Evolutionary conservation across 2,329 filamentous ascomycete species (phyloP).

Genomic region (Clarireedia paspali): DNA sequence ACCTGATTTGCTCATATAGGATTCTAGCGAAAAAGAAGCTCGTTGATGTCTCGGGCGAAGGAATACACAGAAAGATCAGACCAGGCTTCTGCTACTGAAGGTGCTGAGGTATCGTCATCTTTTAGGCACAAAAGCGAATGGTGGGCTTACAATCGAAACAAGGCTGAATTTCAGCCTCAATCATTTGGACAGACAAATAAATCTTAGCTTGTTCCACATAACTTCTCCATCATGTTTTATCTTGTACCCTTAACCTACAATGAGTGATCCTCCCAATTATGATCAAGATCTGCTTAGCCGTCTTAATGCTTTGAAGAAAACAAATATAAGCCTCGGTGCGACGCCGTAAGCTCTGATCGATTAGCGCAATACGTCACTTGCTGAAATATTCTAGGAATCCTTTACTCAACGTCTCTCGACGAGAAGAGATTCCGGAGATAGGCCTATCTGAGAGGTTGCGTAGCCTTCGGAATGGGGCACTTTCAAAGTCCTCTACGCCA

Average conservation of each 20-base stretch:
- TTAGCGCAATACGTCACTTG: slow-evolving; percentile 10
- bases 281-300: slow-evolving; percentile 26
- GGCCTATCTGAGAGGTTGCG: slow-evolving; percentile 24
- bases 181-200: neutral
- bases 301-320: slow-evolving; percentile 28
- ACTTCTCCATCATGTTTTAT: slow-evolving; percentile 2
- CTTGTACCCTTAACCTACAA: slow-evolving; percentile 10
- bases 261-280: slow-evolving; percentile 24
- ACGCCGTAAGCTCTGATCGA: slow-evolving; percentile 17
- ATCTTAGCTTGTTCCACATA: neutral
- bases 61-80: no score
- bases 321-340: slow-evolving; percentile 21
- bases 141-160: neutral
- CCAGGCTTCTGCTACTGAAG: no score
- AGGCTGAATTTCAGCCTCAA: slow-evolving; percentile 16
- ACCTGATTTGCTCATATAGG: neutral
- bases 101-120: no score
- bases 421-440: slow-evolving; percentile 19
- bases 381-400: slow-evolving; percentile 15
- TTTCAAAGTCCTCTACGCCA: slow-evolving; percentile 14
- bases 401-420: slow-evolving; percentile 4
- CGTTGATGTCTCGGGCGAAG: no score
- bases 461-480: slow-evolving; percentile 23
- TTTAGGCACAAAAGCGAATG: no score
- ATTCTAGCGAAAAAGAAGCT: neutral